Base-by-base conservation (phyloP, 306 rosid species). In the Lagenaria siceraria region DNA sequence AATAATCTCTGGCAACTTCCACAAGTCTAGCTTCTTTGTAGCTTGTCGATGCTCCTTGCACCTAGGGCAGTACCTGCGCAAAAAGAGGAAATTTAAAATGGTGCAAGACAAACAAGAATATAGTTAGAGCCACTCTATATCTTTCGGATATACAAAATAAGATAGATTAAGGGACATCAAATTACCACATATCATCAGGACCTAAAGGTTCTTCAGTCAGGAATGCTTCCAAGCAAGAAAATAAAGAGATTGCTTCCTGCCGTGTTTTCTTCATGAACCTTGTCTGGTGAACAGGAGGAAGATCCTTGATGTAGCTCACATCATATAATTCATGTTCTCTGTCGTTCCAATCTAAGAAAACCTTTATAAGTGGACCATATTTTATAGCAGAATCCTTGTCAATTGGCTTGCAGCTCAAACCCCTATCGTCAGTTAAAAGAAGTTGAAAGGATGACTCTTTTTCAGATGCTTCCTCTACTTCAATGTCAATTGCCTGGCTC, bases 31-130 rank as follows among this genome's bases (percentile, higher is more conserved):
- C 84, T 96, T 96, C 89, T 96, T 96, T 35, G 98, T 89, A 74
- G 99, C 99, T 84, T 96, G 98, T 80, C 98, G 83, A 81, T 96
- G 98, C 78, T 92, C 99, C 87, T 96, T 96, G 92, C 99, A 96
- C 78, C 83, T 74, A 46, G 99, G 98, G 85, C 99, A 96, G 85
- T 92, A 92, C 99, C 99, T 92, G 82, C 43, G 82, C 43, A 78
- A 64, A 76, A 46, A 61, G 7, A 38, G 46, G 38, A 61, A 78
- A 72, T 76, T 51, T 27, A 19, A 69, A 13, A 70, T 52, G 22
- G 31, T 68, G 43, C 22, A 64, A 27, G 22, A 80, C 46, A 66
- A 79, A 29, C 53, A 62, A 58, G 19, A 22, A 62, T 60, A 74
- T 63, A 63, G 43, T 77, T 77, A 73, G 78, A 25, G 63, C 48